phyloP scores from a whole-genome alignment of 2,329 filamentous ascomycete genomes.

The Herpomyces periplanetae region DNA sequence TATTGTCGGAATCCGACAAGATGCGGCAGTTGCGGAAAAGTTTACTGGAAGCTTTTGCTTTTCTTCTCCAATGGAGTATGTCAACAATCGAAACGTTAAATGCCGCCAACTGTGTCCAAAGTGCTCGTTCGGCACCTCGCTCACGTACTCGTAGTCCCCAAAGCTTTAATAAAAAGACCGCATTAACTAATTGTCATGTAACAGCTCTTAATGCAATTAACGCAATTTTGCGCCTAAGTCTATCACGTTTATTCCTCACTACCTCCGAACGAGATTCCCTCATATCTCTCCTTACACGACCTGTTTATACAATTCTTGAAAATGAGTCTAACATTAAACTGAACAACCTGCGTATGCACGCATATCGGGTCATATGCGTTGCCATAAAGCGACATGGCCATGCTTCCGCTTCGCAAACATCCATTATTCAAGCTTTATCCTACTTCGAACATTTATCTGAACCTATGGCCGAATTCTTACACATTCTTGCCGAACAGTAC shows the following conservation, averaged over 20 bases:
- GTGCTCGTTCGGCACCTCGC: conserved; percentile 31
- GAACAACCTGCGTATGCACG: conserved; percentile 66
- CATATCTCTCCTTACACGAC: conserved; percentile 55
- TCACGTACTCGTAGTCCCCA: too few relatives aligned
- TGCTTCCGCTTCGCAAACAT: conserved; percentile 89
- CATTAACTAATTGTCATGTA: conserved; percentile 25
- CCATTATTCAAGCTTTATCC: conserved; percentile 80
- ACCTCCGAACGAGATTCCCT: conserved; percentile 90
- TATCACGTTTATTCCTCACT: conserved; percentile 69
- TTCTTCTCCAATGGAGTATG: conserved; percentile 74
- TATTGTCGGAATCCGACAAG: conserved; percentile 52
- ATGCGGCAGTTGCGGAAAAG: conserved; percentile 43
- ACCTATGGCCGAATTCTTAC: conserved; percentile 89
- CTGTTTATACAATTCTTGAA: conserved; percentile 71
- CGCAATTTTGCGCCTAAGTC: conserved; percentile 67
- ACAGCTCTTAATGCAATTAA: conserved; percentile 70
- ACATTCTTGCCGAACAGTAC: conserved; percentile 84
- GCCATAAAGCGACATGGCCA: conserved; percentile 93
- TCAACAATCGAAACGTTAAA: conserved; percentile 76
- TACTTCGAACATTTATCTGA: conserved; percentile 98
- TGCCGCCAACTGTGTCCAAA: conserved; percentile 38
- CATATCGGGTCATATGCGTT: conserved; percentile 81
- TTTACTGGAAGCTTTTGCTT: conserved; percentile 68
- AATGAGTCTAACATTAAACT: conserved; percentile 71
- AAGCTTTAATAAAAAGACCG: too few relatives aligned